Percentiles rank a stretch among this genome's conserved stretches.
Evolutionary conservation across 305 asterid species (phyloP).

Genomic region (Stenogyne calaminthoides): DNA sequence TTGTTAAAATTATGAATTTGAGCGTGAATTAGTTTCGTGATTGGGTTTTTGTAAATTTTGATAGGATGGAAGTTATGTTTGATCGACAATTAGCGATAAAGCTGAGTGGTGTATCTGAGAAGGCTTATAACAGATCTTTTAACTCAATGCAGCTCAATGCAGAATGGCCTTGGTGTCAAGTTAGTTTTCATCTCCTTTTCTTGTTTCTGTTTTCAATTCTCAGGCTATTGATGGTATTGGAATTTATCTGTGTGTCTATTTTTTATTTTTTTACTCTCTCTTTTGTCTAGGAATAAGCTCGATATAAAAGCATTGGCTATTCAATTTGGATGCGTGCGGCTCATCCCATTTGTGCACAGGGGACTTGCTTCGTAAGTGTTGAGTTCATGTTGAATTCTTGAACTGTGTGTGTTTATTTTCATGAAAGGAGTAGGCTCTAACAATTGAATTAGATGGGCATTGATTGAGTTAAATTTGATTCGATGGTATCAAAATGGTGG

Average conservation of each 20-base stretch:
- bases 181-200: slow-evolving; percentile 37
- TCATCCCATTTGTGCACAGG: slow-evolving; percentile 75
- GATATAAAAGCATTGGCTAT: slow-evolving; percentile 87
- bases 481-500: not conserved
- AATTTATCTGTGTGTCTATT: not conserved
- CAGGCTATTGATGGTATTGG: slow-evolving; percentile 1
- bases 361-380: slow-evolving; percentile 69
- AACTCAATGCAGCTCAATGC: slow-evolving; percentile 93
- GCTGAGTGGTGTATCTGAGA: slow-evolving; percentile 87
- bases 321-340: slow-evolving; percentile 88
- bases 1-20: not conserved
- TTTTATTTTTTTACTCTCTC: not conserved
- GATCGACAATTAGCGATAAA: slow-evolving; percentile 74
- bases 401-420: not conserved
- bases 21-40: not conserved
- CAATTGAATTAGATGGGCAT: not conserved
- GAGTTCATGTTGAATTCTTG: not conserved
- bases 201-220: slow-evolving; percentile 4
- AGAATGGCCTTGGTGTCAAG: slow-evolving; percentile 90
- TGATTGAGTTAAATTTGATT: not conserved
- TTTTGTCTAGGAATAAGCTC: slow-evolving; percentile 66
- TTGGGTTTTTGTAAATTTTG: slow-evolving; percentile 12
- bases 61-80: slow-evolving; percentile 77
- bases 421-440: not conserved
- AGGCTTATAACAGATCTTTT: slow-evolving; percentile 84